phyloP scores from a whole-genome alignment of 768 basidiomycete species.

The Kwoniella dendrophila region DNA sequence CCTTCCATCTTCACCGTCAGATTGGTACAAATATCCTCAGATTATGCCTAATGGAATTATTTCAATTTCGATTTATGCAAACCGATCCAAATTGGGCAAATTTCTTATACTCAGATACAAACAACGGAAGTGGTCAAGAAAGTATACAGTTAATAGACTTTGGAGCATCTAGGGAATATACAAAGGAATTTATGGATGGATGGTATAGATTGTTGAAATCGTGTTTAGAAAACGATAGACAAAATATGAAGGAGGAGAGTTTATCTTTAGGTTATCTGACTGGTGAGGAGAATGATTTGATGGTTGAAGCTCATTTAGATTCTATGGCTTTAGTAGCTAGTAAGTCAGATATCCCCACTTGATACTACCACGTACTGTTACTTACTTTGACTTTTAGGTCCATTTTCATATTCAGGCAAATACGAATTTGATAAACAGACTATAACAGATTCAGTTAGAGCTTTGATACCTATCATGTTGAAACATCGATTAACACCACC shows the following conservation, averaged over 20 bases:
- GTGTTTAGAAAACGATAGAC: constrained; percentile 69
- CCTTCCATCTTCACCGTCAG: constrained; percentile 57
- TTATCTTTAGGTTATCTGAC: constrained; percentile 85
- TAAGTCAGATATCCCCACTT: constrained; percentile 15
- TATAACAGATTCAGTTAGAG: constrained; percentile 76
- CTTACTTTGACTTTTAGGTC: constrained; percentile 57
- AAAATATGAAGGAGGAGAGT: constrained; percentile 72
- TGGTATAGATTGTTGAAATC: constrained; percentile 85
- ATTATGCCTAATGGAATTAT: constrained; percentile 85
- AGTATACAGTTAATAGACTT: constrained; percentile 81
- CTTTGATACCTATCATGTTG: constrained; percentile 86
- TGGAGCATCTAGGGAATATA: constrained; percentile 87
- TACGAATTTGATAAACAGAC: constrained; percentile 69
- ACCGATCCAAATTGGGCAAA: constrained; percentile 99
- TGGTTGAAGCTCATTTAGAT: constrained; percentile 82
- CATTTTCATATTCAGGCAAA: constrained; percentile 75
- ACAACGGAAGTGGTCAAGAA: constrained; percentile 4
- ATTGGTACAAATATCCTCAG: constrained; percentile 80
- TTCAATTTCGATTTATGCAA: constrained; percentile 90
- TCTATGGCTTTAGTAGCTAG: constrained; percentile 78
- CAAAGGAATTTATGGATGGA: constrained; percentile 78
- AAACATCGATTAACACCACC: constrained; percentile 85
- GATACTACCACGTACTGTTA: not conserved
- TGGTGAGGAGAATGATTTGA: constrained; percentile 83
- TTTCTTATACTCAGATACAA: constrained; percentile 90